These are phyloP conservation scores for Aegilops speltoides DNA, from an alignment of 176 grass and related monocot species.

Conservation along the genomic window DNA sequence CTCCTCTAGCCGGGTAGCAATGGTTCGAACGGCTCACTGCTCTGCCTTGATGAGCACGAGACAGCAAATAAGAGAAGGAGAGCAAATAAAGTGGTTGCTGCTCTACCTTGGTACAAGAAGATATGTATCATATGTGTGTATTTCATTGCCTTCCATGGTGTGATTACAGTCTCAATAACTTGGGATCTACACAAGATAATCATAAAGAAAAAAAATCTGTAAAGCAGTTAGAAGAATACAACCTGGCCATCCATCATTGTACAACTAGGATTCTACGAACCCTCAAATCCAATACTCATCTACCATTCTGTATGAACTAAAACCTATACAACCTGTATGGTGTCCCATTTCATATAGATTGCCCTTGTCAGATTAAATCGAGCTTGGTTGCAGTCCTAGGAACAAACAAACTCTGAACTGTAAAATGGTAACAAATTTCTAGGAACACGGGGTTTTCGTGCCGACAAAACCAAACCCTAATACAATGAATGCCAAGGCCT, in stretches of 20 bases:
- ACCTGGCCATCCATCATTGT: not conserved
- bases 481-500: conserved; percentile 69
- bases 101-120: not conserved
- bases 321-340: not conserved
- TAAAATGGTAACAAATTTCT: not conserved
- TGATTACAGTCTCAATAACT: not conserved
- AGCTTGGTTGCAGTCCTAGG: not conserved
- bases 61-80: too few relatives aligned
- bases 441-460: conserved; percentile 46
- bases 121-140: not conserved
- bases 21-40: too few relatives aligned
- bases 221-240: conserved; percentile 24
- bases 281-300: not conserved
- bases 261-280: not conserved
- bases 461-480: conserved; percentile 77
- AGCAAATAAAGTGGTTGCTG: not conserved
- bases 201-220: not conserved
- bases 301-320: not conserved
- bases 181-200: not conserved
- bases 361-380: not conserved
- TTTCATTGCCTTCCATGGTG: not conserved
- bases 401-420: conserved; percentile 8
- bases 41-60: too few relatives aligned
- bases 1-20: too few relatives aligned
- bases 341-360: not conserved